Base-by-base conservation (phyloP, 2,329 filamentous ascomycete genomes). In the Lecanoromycetidae sp. region DNA sequence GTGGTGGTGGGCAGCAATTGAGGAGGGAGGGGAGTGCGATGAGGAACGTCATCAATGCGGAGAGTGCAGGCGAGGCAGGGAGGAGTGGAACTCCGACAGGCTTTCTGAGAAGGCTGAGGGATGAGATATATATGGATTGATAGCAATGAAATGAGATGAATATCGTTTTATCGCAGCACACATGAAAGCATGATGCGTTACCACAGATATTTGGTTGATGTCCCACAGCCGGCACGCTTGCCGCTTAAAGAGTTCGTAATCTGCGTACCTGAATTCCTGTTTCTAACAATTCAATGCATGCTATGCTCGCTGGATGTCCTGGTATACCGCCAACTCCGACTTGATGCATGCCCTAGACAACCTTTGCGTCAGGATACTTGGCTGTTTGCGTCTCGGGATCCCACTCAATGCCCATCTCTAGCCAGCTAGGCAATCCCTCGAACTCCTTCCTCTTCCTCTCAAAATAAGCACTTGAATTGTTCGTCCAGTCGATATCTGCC, bases 81-180 rank as follows among this genome's bases (percentile, higher is more conserved):
- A 42, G 55, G 56, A 45, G 55, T 38, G 49, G 12, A 22, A 48
- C 34, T 52, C 47, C 59, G 64, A 61, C 52, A 62, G 73, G 72
- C 1, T 67, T 76, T 52, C 67, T 76, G 55, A 66, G 68, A 52
- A 69, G 72, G 42, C 58, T 76, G 54, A 68, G 71, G 42, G 71
- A 73, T 49, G 71, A 74, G 51, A 70, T 75, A 36, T 73, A 73
- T 53, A 60, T 72, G 49, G 71, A 74, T n/a, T n/a, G n/a, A n/a
- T n/a, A n/a, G n/a, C n/a, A n/a, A 51, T 73, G 45, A 58, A 37
- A 49, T 37, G n/a, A 10, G 5, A 32, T 17, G 6, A 20, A 26
- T 12, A 23, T n/a, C n/a, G n/a, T n/a, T n/a, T n/a, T n/a, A n/a
- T n/a, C n/a, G n/a, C n/a, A n/a, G n/a, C n/a, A n/a, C n/a, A n/a